Base-by-base conservation (phyloP, 2,329 filamentous ascomycete genomes). In the Ophiostoma quercus region DNA sequence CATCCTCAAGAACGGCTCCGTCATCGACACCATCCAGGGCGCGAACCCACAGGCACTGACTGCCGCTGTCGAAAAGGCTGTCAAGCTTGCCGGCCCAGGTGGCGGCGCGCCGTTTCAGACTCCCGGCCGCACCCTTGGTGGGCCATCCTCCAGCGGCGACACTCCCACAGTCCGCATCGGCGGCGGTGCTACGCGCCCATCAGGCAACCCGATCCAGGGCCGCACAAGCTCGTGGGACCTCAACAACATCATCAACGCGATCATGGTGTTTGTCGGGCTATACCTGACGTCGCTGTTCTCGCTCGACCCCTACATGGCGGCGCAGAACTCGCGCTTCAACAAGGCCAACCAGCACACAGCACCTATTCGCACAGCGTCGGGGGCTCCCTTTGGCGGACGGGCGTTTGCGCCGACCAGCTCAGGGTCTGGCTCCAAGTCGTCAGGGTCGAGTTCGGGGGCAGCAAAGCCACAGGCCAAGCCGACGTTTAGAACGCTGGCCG, bases 1-100 rank as follows among this genome's bases (percentile, higher is more conserved):
- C 78, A 88, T 98, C 79, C 94, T 92, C 84, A 90, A 92, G 81
- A 88, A 87, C 77, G 89, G 90, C 75, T 83, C 85, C 73, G 87
- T 90, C 75, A 85, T 91, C 77, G 86, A 92, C 74, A 93, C 90
- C 41, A 88, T 97, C 77, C 85, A 87, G 76, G 95, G 95, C 75
- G 93, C 94, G 43, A 91, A 97, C 81, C 86, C 89, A 1, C 84
- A 88, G 12, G 89, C 88, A 68, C 87, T 99, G 62, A 90, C 88
- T 47, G 85, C 88, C 70, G 92, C 91, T 32, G 89, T 97, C 73
- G 88, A 90, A 75, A 90, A 90, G 77, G 87, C 86, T 3, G 81
- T 88, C 68, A 86, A 86, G 77, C 80, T 89, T 22, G 81, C 80
- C 3, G 80, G 41, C 22, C 51, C 79, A 8, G 77, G 77, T 1